phyloP scores from a whole-genome alignment of 257 asterid species.

The Verbena officinalis region DNA sequence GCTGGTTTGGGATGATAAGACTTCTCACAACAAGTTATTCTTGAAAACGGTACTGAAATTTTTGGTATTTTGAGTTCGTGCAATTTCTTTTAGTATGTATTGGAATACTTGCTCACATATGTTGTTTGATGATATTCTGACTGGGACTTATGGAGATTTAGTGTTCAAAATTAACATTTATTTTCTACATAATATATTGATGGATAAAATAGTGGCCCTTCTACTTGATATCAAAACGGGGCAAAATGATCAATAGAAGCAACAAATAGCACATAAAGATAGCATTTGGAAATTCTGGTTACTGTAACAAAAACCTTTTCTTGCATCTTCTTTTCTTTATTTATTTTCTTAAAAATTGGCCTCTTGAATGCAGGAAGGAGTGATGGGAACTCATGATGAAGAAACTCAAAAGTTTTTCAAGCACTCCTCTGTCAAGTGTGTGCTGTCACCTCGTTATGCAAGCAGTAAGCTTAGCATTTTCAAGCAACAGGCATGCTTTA shows the following conservation, averaged over 20 bases:
- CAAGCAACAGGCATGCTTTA: slow-evolving; percentile 92
- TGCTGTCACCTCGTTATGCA: slow-evolving; percentile 89
- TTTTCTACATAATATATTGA: too few relatives aligned
- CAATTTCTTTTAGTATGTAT: slow-evolving; percentile 3
- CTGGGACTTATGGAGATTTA: neutral
- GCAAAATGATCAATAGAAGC: too few relatives aligned
- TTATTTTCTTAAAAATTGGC: too few relatives aligned
- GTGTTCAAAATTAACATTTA: too few relatives aligned
- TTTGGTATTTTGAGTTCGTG: slow-evolving; percentile 7
- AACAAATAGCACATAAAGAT: too few relatives aligned
- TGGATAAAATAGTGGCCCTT: too few relatives aligned
- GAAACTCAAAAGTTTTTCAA: slow-evolving; percentile 91
- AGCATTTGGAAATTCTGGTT: neutral
- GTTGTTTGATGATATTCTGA: neutral
- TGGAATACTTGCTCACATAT: neutral
- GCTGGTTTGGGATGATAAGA: slow-evolving; percentile 97
- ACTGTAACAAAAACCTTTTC: neutral
- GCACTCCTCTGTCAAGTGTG: slow-evolving; percentile 90
- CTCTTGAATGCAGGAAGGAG: slow-evolving; percentile 67
- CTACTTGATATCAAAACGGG: neutral
- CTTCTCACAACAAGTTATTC: slow-evolving; percentile 86
- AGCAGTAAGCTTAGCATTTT: slow-evolving; percentile 98
- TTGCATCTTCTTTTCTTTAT: too few relatives aligned
- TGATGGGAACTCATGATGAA: slow-evolving; percentile 97
- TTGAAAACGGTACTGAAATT: slow-evolving; percentile 60